Evolutionary conservation across 768 basidiomycete genomes (phyloP), one percentile per base, ranked within the genome.

Genomic region (Rhodotorula kratochvilovae): DNA sequence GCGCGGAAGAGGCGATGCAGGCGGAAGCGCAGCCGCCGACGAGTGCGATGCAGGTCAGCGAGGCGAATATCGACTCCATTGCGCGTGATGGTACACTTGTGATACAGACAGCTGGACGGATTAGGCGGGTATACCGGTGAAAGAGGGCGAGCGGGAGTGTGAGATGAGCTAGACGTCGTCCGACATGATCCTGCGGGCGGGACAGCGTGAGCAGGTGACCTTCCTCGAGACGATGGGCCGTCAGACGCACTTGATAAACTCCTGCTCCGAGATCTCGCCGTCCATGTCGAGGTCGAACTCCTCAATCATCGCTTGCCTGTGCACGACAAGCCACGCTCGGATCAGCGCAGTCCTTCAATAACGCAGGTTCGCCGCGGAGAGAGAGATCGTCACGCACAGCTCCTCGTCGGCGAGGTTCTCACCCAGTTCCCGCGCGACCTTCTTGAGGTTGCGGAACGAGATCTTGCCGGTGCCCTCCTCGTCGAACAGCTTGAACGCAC

Each of bases 211-310:
- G 51, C n/a, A 0, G 35, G 61, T 27, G 46, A 10, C 10, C 11
- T 5, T 12, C 19, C 4, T 29, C 43, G 4, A 23, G 1, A 19
- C 2, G 17, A 13, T 5, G 17, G 29, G 3, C n/a, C 33, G 12
- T 25, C 16, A 8, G 35, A 53, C 67, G 23, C 10, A 72, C 74
- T 67, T 72, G 57, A 78, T 75, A 83, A 99, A 98, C 81, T 99
- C 96, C 78, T 91, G 88, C 79, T 94, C 90, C 79, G 88, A 93
- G 80, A 98, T 98, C 83, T 95, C 95, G 39, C 94, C 93, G 76
- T 99, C 96, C 80, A 92, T 89, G 82, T 99, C 96, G 35, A 99
- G 87, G 81, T 99, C 96, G 79, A 99, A 99, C 82, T 99, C 96
- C 77, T 99, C 96, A 79, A 99, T 99, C 96, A 99, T 99, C 33